Percentiles rank a stretch among this genome's conserved stretches.
phyloP scores from a whole-genome alignment of 768 basidiomycete genomes.

The Tricholoma saponaceum region DNA sequence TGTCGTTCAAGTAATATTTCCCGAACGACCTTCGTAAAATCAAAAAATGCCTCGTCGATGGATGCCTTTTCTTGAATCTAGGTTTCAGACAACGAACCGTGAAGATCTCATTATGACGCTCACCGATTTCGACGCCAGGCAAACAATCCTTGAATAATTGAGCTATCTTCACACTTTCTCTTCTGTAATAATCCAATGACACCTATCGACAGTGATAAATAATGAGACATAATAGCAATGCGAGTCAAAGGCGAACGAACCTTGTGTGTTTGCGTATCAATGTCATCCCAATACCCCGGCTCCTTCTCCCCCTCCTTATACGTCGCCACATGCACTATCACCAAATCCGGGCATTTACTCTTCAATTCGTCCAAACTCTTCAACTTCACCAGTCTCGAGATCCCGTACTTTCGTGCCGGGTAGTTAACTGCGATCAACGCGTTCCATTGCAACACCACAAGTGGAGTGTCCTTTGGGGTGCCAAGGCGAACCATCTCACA shows the following conservation, averaged over 20 bases:
- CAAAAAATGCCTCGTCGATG: slow-evolving; percentile 96
- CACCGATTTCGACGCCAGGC: slow-evolving; percentile 80
- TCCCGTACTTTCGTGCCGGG: slow-evolving; percentile 87
- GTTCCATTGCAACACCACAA: slow-evolving; percentile 89
- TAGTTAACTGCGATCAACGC: slow-evolving; percentile 94
- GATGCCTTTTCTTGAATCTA: slow-evolving; percentile 81
- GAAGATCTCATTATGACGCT: neutral
- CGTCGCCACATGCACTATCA: slow-evolving; percentile 91
- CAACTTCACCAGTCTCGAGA: slow-evolving; percentile 82
- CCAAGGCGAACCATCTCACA: slow-evolving; percentile 84
- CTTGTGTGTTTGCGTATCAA: slow-evolving; percentile 90
- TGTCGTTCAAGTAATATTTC: slow-evolving; percentile 68
- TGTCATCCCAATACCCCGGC: slow-evolving; percentile 89
- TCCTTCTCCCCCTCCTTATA: slow-evolving; percentile 85
- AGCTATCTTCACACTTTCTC: slow-evolving; percentile 87
- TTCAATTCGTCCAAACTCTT: slow-evolving; percentile 61
- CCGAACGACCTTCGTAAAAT: slow-evolving; percentile 81
- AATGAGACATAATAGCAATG: neutral
- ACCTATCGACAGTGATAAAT: slow-evolving; percentile 43
- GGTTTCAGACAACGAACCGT: neutral
- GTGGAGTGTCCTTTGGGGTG: slow-evolving; percentile 53
- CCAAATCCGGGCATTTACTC: slow-evolving; percentile 80
- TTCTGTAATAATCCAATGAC: slow-evolving; percentile 88
- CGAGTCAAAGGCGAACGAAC: slow-evolving; percentile 36
- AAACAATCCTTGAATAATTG: slow-evolving; percentile 76